These are phyloP conservation scores for Fragaria ananassa DNA, from an alignment of 306 rosid species.

Conservation along the genomic window DNA sequence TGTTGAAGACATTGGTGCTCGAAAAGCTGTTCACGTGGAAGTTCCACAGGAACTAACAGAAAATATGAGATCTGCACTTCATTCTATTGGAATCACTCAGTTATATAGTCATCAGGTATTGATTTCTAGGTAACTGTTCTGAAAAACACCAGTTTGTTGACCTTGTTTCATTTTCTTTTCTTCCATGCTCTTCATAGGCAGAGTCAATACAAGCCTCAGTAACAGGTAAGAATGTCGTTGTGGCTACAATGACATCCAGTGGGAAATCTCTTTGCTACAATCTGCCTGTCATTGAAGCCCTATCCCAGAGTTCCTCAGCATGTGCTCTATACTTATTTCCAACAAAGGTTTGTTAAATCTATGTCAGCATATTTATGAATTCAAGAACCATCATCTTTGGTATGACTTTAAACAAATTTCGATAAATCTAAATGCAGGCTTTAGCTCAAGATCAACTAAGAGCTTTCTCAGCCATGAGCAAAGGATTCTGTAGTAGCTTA, in stretches of 20 bases:
- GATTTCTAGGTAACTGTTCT: slow-evolving; percentile 21
- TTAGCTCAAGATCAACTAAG: slow-evolving; percentile 96
- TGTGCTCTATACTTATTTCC: slow-evolving; percentile 90
- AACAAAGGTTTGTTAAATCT: slow-evolving; percentile 66
- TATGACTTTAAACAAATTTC: not conserved
- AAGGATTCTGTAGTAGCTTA: slow-evolving; percentile 54
- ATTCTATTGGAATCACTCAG: slow-evolving; percentile 58
- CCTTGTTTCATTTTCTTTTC: slow-evolving; percentile 10
- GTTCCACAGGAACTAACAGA: slow-evolving; percentile 58
- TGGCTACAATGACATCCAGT: slow-evolving; percentile 94
- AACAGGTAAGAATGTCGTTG: slow-evolving; percentile 67
- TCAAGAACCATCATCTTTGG: slow-evolving; percentile 4
- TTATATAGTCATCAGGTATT: slow-evolving; percentile 89
- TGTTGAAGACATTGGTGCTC: slow-evolving; percentile 63
- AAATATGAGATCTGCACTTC: slow-evolving; percentile 56
- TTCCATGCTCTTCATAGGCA: slow-evolving; percentile 40
- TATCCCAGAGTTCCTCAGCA: slow-evolving; percentile 50
- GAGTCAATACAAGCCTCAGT: slow-evolving; percentile 77
- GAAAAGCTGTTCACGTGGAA: slow-evolving; percentile 55
- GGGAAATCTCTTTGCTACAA: slow-evolving; percentile 97
- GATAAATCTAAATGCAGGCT: slow-evolving; percentile 51
- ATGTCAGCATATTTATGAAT: slow-evolving; percentile 13
- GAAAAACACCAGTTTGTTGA: slow-evolving; percentile 13
- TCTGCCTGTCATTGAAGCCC: slow-evolving; percentile 68
- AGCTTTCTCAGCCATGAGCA: slow-evolving; percentile 58